A percentile compares a stretch with the other conserved stretches of the same genome.
phyloP scores from a whole-genome alignment of 2,329 filamentous ascomycete species.

The Monilinia laxa region DNA sequence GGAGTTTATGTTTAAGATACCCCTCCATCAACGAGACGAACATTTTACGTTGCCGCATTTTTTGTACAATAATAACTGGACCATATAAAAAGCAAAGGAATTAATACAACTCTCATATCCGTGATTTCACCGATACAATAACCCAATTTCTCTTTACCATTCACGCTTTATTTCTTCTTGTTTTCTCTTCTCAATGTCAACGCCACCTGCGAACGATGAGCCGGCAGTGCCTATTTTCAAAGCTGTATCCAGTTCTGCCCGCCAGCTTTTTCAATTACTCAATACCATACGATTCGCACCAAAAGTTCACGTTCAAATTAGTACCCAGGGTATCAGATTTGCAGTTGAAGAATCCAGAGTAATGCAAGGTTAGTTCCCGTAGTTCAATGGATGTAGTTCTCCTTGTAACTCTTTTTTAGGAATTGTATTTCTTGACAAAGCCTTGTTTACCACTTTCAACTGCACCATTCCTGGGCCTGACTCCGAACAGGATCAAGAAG shows the following conservation, averaged over 20 bases:
- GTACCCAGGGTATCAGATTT: slow-evolving; percentile 81
- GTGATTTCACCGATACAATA: slow-evolving; percentile 27
- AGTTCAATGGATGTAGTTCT: slow-evolving; percentile 17
- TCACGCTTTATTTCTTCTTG: not conserved
- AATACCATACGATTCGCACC: slow-evolving; percentile 57
- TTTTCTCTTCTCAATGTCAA: slow-evolving; percentile 35
- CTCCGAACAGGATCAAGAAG: slow-evolving; percentile 43
- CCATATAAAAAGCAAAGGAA: slow-evolving; percentile 36
- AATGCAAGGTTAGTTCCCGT: slow-evolving; percentile 72
- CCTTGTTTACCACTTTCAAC: slow-evolving; percentile 82
- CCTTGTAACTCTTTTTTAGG: slow-evolving; percentile 46
- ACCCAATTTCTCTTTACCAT: slow-evolving; percentile 14
- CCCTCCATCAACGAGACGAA: slow-evolving; percentile 27
- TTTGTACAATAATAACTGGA: slow-evolving; percentile 41
- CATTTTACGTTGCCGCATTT: slow-evolving; percentile 33
- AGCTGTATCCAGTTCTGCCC: slow-evolving; percentile 74
- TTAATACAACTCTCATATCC: slow-evolving; percentile 25
- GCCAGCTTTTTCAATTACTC: slow-evolving; percentile 66
- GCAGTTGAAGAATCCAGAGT: slow-evolving; percentile 84
- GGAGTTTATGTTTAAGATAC: slow-evolving; percentile 83
- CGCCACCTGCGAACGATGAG: slow-evolving; percentile 30
- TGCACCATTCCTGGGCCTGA: slow-evolving; percentile 55
- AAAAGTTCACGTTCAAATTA: slow-evolving; percentile 69
- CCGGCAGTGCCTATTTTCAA: slow-evolving; percentile 59
- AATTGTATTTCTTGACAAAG: slow-evolving; percentile 81